Base-by-base conservation (phyloP, 2,329 filamentous ascomycete species). In the Trichoderma afroharzianum region DNA sequence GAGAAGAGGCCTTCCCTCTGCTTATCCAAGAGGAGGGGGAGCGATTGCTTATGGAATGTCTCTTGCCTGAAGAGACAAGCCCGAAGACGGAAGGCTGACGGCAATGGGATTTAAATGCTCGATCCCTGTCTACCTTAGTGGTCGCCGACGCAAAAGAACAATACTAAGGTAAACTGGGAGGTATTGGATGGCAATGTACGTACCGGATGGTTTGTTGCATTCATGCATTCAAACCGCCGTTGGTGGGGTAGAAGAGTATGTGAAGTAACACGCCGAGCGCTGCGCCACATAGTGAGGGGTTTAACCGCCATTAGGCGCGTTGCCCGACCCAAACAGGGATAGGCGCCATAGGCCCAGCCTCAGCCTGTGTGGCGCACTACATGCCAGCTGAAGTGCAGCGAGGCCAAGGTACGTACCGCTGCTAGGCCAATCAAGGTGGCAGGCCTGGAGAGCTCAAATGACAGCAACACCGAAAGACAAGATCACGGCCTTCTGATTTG, bases 261-360 rank as follows among this genome's bases (percentile, higher is more conserved):
- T 33, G 21, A 33, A 57, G 50, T 24, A 67, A 57, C 55, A 21
- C 21, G 36, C 18, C 36, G 28, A 43, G 11, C 9, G n/a, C 67
- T 70, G 58, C 58, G 68, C 68, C 68, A 70, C 68, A 70, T 0
- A 4, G 36, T 30, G 68, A 57, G 68, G 68, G 68, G 61, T 57
- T 63, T 63, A 61, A 30, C 28, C 62, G 63, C 50, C 53, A 11
- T 36, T 33, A 61, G 32, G 21, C 50, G 57, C 26, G 59, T 47
- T 24, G 26, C 36, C 30, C 50, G 11, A 6, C 15, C 15, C 39
- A 59, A 59, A 33, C 55, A 33, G 32, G 47, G n/a, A 39, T n/a
- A 26, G 24, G 24, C 53, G 39, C 28, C 55, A n/a, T 4, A n/a
- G 39, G 39, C 39, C 39, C 39, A 61, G 67, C 36, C 66, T 69